Evolutionary conservation across 139 green algal species (phyloP), one percentile per base, ranked within the genome.

Genomic region (Asterochloris erici): DNA sequence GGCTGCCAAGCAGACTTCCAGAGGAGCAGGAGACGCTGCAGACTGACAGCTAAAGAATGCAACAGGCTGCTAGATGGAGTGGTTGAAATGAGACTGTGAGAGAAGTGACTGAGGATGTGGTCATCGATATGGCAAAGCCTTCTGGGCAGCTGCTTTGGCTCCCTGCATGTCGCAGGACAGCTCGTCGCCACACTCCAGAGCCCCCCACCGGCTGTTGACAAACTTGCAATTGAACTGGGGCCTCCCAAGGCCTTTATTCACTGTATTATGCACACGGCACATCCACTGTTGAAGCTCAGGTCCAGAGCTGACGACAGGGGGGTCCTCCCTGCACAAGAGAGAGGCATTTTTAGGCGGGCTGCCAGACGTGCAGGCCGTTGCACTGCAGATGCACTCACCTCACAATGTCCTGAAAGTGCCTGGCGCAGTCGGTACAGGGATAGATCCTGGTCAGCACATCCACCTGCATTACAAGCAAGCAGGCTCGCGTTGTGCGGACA

Each of bases 381-480:
- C 70, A 28, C 1, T 10, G 63, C 14, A 68, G 27, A 12, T 63
- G 11, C 21, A 69, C 86, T 68, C 82, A 94, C 91, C 78, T 91
- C 63, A 97, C 85, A 62, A 99, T 79, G 75, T 98, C 86, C 17
- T 85, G 62, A 76, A 99, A 98, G 90, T 99, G 96, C 12, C 62
- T 2, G 0, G 95, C 92, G 81, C 96, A 99, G n/a, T 97, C 93
- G 4, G 74, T 90, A 86, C 96, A 99, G 6, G 96, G 96, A 84
- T 99, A 99, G 70, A 98, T 92, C 19, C 93, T 84, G 12, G 95
- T 97, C 26, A 86, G 54, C 23, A 78, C 54, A 10, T 86, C 69
- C 63, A 86, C 63, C 78, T 86, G 73, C 29, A 63, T 11, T n/a
- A 14, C 26, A 68, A 13, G n/a, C 16, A 69, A 24, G 63, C 17